Base-by-base conservation (phyloP, 202 grass and related monocot species). In the Carex arenaria region DNA sequence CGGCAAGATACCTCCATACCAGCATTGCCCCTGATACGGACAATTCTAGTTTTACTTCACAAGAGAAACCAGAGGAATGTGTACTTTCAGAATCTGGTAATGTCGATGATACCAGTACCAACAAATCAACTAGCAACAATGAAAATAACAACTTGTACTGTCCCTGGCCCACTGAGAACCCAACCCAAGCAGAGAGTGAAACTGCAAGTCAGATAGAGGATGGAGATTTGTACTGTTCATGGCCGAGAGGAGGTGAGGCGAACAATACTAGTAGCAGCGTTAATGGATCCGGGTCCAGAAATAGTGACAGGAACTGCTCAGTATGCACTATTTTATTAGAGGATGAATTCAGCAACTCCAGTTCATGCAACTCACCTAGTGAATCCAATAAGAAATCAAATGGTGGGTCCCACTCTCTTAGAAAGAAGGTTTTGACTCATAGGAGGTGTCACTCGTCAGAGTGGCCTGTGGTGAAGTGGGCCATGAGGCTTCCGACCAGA, bases 381-480 rank as follows among this genome's bases (percentile, higher is more conserved):
- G 79, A 81, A 31, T 47, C 38, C 22, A 81, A 56, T 83, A 70
- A 36, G 10, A 83, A 83, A 56, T n/a, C 18, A 14, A 83, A 68
- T 70, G 52, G 79, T 31, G 61, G 32, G 10, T 20, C 49, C 11
- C 53, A 68, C 47, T 19, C 7, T 52, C 84, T 99, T 11, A 88
- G 56, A 78, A 96, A 81, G 57, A 86, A 84, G 63, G 83, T 97
- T 83, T 89, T 99, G 40, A 83, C 23, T 14, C 90, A 93, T 87
- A 85, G 87, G 38, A 93, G 91, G 74, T 89, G 78, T 61, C 78
- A 82, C 15, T 98, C 96, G 51, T 89, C 89, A 71, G 96, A 98
- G 61, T 92, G 91, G 89, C 80, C 85, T 3, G 85, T 93, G 84
- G 84, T 99, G 87, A 91, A 89, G 65, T 94, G 91, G 97, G 93